Conservation (phyloP, 306 rosid species). For the Astragalus membranaceus region DNA sequence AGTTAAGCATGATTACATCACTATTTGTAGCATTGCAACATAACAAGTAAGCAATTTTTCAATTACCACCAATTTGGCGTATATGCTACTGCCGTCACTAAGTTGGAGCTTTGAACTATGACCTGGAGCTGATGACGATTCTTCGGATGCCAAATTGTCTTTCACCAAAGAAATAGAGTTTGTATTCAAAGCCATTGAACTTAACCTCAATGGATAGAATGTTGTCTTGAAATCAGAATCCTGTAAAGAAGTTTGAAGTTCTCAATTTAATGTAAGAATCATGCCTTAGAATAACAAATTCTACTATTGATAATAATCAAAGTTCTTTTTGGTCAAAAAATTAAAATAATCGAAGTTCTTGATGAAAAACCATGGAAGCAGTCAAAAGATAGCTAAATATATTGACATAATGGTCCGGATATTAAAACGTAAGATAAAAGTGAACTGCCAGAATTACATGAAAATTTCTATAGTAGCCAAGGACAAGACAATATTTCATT, state of each 20-base stretch:
- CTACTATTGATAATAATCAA: not conserved
- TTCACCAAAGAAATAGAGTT: constrained; percentile 33
- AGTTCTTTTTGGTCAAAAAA: not conserved
- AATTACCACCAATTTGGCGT: constrained; percentile 90
- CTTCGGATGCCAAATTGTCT: constrained; percentile 28
- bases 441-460: not conserved
- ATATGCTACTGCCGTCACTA: constrained; percentile 67
- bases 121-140: constrained; percentile 33
- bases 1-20: not conserved
- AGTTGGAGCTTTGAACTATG: constrained; percentile 66
- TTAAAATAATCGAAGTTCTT: not conserved
- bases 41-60: constrained; percentile 1
- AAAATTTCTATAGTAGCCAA: not conserved
- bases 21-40: not conserved
- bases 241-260: constrained; percentile 40
- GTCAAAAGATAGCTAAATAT: not conserved
- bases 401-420: constrained; percentile 1
- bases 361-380: not conserved
- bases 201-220: constrained; percentile 54
- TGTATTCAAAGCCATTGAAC: constrained; percentile 49
- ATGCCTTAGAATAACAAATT: not conserved
- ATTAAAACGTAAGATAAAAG: not conserved
- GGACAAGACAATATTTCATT: not conserved
- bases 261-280: constrained; percentile 13
- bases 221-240: constrained; percentile 60